Base-by-base conservation (phyloP, 2,329 filamentous ascomycete species). In the Juglanconis oblonga region DNA sequence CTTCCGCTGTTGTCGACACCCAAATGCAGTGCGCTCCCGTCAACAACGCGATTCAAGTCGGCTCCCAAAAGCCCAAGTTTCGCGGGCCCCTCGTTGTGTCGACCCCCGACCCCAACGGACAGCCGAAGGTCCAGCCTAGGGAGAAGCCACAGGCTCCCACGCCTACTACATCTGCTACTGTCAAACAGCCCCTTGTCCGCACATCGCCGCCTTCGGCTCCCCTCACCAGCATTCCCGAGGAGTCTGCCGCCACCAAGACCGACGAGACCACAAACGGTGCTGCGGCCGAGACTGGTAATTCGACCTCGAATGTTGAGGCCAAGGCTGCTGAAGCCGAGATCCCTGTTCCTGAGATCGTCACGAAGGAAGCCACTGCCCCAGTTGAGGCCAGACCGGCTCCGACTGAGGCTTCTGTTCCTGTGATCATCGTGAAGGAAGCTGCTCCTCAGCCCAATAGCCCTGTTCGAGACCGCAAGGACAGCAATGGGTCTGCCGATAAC, bases 161-260 rank as follows among this genome's bases (percentile, higher is more conserved):
- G 36, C 24, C 17, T 8, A 24, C 29, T 53, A 9, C n/a, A 29
- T 17, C 52, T 32, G 42, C 7, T 14, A 3, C 31, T 6, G 32
- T 13, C 17, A 29, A 38, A 3, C 13, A 49, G 6, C 35, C 56
- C n/a, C 31, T 36, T 8, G 8, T 52, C 6, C 29, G 35, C 14
- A 6, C 36, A 17, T 17, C 35, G 3, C 35, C 45, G 14, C 29
- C 47, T 13, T 56, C 17, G 33, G 14, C 54, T 24, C 24, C 36
- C 33, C 55, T 61, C 32, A 38, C 50, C 31, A 61, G 57, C n/a
- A 63, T 63, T 8, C 54, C 58, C n/a, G 61, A 63, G 40, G 50
- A 61, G 33, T 24, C 54, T 33, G 11, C 50, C 35, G 14, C 54
- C 24, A 11, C 24, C 33, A 57, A 53, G 36, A 6, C 44, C 31